Percentiles rank a stretch among this genome's conserved stretches.
These are phyloP conservation scores for Hyaloscypha finlandica DNA, from an alignment of 495 filamentous ascomycete genomes.

Conservation along the genomic window DNA sequence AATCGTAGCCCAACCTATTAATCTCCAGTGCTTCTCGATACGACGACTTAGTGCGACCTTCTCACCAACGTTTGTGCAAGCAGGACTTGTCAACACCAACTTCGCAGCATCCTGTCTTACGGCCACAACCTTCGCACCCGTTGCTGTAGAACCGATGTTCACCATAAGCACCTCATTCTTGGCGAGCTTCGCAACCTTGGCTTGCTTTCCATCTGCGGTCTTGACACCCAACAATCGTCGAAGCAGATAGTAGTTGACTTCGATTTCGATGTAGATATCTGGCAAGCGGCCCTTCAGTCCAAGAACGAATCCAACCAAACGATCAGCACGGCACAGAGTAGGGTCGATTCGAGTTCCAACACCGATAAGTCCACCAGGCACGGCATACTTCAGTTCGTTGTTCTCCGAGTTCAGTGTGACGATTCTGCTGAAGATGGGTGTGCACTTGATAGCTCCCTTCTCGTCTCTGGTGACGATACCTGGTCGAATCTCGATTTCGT, in stretches of 20 bases:
- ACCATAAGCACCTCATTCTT: slow-evolving; percentile 99
- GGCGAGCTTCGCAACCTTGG: slow-evolving; percentile 94
- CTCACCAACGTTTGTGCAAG: slow-evolving; percentile 92
- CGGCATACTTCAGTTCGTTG: slow-evolving; percentile 96
- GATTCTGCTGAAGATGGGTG: slow-evolving; percentile 92
- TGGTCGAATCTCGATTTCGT: slow-evolving; percentile 97
- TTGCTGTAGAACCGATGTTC: slow-evolving; percentile 96
- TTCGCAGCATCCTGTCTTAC: slow-evolving; percentile 98
- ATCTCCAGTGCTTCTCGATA: slow-evolving; percentile 99
- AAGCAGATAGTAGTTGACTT: slow-evolving; percentile 98
- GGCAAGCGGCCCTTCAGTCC: slow-evolving; percentile 89
- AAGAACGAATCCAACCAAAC: slow-evolving; percentile 96
- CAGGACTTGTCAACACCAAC: slow-evolving; percentile 78
- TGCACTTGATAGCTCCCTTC: slow-evolving; percentile 91
- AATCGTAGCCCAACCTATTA: slow-evolving; percentile 97
- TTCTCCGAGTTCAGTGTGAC: slow-evolving; percentile 95
- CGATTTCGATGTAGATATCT: slow-evolving; percentile 94
- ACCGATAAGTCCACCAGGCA: slow-evolving; percentile 95
- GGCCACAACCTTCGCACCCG: slow-evolving; percentile 90
- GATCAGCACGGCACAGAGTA: slow-evolving; percentile 96
- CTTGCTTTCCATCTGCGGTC: slow-evolving; percentile 97
- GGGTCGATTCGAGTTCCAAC: slow-evolving; percentile 97
- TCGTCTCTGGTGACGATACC: slow-evolving; percentile 94
- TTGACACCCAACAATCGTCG: slow-evolving; percentile 93
- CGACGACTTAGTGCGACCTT: slow-evolving; percentile 95